Conservation (phyloP, 768 basidiomycete species). For the Rhizopogon vulgaris region DNA sequence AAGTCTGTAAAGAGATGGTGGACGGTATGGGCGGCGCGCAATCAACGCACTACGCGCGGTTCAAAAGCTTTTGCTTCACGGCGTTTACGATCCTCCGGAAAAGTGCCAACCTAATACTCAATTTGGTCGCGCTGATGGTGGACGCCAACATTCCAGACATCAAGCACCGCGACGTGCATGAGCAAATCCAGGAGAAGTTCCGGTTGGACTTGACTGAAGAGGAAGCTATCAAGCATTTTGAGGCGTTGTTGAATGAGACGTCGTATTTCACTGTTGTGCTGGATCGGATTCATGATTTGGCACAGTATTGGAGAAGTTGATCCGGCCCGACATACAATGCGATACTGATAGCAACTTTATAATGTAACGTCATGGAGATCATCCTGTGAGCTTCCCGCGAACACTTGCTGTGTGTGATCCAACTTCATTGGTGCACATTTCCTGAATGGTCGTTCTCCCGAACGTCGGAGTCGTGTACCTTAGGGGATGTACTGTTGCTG, state of each 20-base stretch:
- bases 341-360: no score
- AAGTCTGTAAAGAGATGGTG: constrained; percentile 99
- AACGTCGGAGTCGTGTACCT: no score
- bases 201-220: constrained; percentile 91
- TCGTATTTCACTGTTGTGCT: constrained; percentile 90
- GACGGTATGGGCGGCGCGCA: constrained; percentile 98
- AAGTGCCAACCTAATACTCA: constrained; percentile 94
- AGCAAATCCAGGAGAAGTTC: constrained; percentile 96
- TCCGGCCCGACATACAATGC: no score
- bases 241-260: constrained; percentile 88
- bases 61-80: constrained; percentile 97
- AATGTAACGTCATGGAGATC: no score
- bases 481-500: no score
- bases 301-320: constrained; percentile 83
- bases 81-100: constrained; percentile 95
- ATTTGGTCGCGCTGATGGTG: constrained; percentile 94
- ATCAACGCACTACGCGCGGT: constrained; percentile 92
- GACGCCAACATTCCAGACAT: constrained; percentile 98
- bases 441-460: no score
- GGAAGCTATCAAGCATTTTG: constrained; percentile 96
- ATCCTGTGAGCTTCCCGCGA: no score
- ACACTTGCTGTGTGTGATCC: no score
- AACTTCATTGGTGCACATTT: no score
- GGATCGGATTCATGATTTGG: constrained; percentile 89
- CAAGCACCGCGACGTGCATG: constrained; percentile 82